phyloP scores from a whole-genome alignment of 441 rosid species.

The Adansonia rubrostipa region DNA sequence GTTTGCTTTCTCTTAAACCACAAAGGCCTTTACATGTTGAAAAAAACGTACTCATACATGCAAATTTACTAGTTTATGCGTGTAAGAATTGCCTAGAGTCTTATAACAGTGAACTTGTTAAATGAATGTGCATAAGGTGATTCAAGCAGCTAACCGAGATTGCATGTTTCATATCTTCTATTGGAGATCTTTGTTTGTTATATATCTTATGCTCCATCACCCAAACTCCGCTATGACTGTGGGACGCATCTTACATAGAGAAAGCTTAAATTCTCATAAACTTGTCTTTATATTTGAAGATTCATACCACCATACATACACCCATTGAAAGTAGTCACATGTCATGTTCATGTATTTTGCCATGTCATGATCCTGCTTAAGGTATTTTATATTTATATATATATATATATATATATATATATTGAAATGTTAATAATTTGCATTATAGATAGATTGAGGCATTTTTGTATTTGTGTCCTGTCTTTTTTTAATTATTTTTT shows the following conservation, averaged over 20 bases:
- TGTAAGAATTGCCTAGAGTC: not conserved
- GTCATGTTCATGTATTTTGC: no score
- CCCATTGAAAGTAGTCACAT: not conserved
- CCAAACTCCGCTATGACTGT: not conserved
- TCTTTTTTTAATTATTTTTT: no score
- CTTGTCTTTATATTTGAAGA: not conserved
- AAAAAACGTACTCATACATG: not conserved
- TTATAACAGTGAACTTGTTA: not conserved
- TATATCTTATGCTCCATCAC: not conserved
- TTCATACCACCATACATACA: not conserved
- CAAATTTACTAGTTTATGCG: not conserved
- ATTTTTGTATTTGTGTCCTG: no score
- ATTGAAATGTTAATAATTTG: no score
- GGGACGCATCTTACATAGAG: not conserved
- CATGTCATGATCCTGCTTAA: no score
- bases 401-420: no score
- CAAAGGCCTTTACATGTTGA: not conserved
- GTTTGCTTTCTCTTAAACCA: not conserved
- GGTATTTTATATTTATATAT: no score
- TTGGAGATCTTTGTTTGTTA: not conserved
- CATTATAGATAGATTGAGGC: no score
- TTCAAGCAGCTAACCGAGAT: constrained; percentile 8
- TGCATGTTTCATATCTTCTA: not conserved
- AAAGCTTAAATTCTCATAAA: not conserved
- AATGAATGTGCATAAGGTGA: not conserved